A percentile compares a stretch with the other conserved stretches of the same genome.
These are phyloP conservation scores for Penicillium sp. DNA, from an alignment of 2,329 filamentous ascomycete genomes.

Conservation along the genomic window DNA sequence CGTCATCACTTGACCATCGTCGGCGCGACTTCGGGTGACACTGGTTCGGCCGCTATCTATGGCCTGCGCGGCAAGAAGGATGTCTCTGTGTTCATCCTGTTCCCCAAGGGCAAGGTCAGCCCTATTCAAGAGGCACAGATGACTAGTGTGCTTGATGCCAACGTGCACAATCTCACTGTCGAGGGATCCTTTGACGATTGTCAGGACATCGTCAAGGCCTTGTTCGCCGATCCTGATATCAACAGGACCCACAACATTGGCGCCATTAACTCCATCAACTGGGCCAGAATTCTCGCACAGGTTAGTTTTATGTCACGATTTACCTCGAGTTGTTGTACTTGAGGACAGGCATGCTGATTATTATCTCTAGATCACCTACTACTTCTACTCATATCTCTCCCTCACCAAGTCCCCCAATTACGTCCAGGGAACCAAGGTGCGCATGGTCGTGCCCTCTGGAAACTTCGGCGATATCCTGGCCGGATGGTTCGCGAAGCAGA, in stretches of 20 bases:
- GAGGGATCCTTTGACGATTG: slow-evolving; percentile 95
- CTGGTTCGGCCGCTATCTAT: slow-evolving; percentile 93
- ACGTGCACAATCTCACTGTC: slow-evolving; percentile 90
- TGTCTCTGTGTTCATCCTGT: slow-evolving; percentile 92
- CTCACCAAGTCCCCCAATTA: slow-evolving; percentile 65
- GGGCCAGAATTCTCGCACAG: slow-evolving; percentile 82
- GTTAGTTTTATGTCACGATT: background rate
- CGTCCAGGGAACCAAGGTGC: slow-evolving; percentile 60
- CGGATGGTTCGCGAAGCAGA: slow-evolving; percentile 86
- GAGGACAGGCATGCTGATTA: background rate
- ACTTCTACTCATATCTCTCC: slow-evolving; percentile 91
- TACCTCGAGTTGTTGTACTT: background rate
- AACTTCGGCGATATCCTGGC: slow-evolving; percentile 93
- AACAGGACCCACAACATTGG: slow-evolving; percentile 83
- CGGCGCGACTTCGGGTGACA: slow-evolving; percentile 82
- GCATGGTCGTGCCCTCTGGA: slow-evolving; percentile 89
- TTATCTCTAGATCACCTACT: slow-evolving; percentile 77
- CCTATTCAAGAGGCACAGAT: slow-evolving; percentile 96
- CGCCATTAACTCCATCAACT: slow-evolving; percentile 86
- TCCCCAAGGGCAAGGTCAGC: slow-evolving; percentile 86
- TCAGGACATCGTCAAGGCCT: slow-evolving; percentile 91
- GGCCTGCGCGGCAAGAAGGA: slow-evolving; percentile 94
- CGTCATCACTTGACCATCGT: slow-evolving; percentile 83
- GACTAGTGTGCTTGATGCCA: slow-evolving; percentile 83
- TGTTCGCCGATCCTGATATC: slow-evolving; percentile 83